phyloP scores from a whole-genome alignment of 2,329 filamentous ascomycete species.

The Colletotrichum sp. region DNA sequence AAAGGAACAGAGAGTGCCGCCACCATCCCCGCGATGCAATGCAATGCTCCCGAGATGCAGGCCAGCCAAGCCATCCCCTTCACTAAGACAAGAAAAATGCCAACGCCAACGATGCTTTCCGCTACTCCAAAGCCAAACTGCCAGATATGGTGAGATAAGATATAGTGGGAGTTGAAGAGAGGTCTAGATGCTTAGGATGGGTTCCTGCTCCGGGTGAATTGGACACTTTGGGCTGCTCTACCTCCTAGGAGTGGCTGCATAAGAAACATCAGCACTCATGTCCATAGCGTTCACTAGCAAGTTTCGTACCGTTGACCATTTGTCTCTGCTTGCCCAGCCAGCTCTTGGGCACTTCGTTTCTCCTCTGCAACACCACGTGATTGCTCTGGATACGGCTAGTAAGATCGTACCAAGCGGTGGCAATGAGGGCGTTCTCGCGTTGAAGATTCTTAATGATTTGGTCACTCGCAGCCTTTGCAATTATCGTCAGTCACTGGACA shows the following conservation, averaged over 20 bases:
- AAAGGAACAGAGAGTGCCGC: neutral
- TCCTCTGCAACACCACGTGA: constrained; percentile 77
- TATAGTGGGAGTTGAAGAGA: neutral
- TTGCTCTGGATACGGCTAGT: constrained; percentile 81
- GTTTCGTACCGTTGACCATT: constrained; percentile 63
- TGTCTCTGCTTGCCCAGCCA: constrained; percentile 86
- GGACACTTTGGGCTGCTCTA: constrained; percentile 3
- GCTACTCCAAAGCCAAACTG: neutral
- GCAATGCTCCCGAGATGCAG: constrained; percentile 11
- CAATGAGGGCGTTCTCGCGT: constrained; percentile 79
- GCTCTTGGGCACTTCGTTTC: constrained; percentile 77
- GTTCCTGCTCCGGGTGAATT: neutral
- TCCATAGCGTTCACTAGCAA: neutral
- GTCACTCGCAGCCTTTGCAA: constrained; percentile 52
- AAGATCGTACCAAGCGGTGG: constrained; percentile 87
- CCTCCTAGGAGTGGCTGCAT: constrained; percentile 26
- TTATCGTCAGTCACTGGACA: neutral
- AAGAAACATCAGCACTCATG: neutral
- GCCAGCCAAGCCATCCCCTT: constrained; percentile 7
- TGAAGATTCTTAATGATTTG: constrained; percentile 71
- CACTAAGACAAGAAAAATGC: neutral
- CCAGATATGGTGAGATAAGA: neutral
- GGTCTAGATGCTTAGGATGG: neutral
- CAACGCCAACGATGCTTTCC: neutral
- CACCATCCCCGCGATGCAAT: constrained; percentile 11